Evolutionary conservation across 2,329 filamentous ascomycete genomes (phyloP).

Genomic region (Bipolaris victoriae): DNA sequence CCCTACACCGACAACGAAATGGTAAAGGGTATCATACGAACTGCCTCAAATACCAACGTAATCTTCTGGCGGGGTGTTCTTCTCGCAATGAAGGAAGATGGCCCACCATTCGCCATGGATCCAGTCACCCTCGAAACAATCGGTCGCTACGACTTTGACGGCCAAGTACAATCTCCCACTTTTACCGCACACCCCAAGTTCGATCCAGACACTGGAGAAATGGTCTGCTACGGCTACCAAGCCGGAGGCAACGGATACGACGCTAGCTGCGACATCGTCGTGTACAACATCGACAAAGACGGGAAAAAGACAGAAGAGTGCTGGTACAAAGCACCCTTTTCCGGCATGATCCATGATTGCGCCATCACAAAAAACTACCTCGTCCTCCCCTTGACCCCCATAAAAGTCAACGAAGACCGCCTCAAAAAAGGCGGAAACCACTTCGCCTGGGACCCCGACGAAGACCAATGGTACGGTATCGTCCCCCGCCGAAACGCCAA

Average conservation of each 20-base stretch:
- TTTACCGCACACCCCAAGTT: slow-evolving; percentile 56
- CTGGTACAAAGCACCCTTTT: slow-evolving; percentile 51
- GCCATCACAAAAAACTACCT: slow-evolving; percentile 50
- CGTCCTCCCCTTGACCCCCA: slow-evolving; percentile 48
- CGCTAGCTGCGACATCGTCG: slow-evolving; percentile 47
- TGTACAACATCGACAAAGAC: slow-evolving; percentile 48
- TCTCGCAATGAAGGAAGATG: slow-evolving; percentile 60
- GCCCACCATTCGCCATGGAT: slow-evolving; percentile 50
- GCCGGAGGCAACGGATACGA: slow-evolving; percentile 48
- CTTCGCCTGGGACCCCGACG: slow-evolving; percentile 54
- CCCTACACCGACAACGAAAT: slow-evolving; percentile 63
- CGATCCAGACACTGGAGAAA: slow-evolving; percentile 52
- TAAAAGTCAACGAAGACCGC: slow-evolving; percentile 45
- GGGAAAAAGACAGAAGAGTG: slow-evolving; percentile 50
- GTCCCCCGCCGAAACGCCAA: slow-evolving; percentile 59
- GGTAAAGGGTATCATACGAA: slow-evolving; percentile 62
- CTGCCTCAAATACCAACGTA: slow-evolving; percentile 66
- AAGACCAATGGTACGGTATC: slow-evolving; percentile 63
- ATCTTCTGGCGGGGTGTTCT: slow-evolving; percentile 63
- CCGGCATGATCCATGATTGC: slow-evolving; percentile 51
- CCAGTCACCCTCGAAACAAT: slow-evolving; percentile 51
- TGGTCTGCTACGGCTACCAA: slow-evolving; percentile 52
- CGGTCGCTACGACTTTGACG: slow-evolving; percentile 49
- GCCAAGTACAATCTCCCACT: slow-evolving; percentile 48
- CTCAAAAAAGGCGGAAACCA: slow-evolving; percentile 50